Conservation (phyloP, 2,329 filamentous ascomycete genomes). For the Pseudogymnoascus sp. region DNA sequence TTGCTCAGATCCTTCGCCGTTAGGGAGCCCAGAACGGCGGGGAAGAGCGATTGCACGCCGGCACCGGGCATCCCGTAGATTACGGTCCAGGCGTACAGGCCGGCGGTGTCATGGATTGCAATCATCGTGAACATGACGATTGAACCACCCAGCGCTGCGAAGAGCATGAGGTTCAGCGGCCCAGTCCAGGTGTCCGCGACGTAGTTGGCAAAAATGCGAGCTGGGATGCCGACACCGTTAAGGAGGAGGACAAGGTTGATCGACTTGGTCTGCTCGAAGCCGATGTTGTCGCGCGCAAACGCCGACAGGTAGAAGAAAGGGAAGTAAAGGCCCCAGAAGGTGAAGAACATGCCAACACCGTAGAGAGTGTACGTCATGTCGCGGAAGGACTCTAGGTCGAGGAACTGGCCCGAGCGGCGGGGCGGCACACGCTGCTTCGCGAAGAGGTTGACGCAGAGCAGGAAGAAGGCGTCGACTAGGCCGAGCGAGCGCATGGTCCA, state of each 20-base stretch:
- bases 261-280: constrained; percentile 33
- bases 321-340: constrained; percentile 38
- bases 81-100: constrained; percentile 41
- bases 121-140: constrained; percentile 40
- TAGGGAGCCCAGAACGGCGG: constrained; percentile 40
- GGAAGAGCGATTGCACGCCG: constrained; percentile 44
- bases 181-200: constrained; percentile 42
- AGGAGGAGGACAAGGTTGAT: constrained; percentile 43
- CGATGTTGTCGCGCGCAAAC: constrained; percentile 30
- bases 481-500: constrained; percentile 40
- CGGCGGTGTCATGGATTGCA: constrained; percentile 32
- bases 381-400: constrained; percentile 37
- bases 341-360: constrained; percentile 32
- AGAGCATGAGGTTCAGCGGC: constrained; percentile 42
- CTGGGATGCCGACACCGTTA: constrained; percentile 42
- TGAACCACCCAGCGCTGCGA: constrained; percentile 30
- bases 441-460: constrained; percentile 30
- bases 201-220: constrained; percentile 38
- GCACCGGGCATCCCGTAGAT: constrained; percentile 43
- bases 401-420: constrained; percentile 32
- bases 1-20: constrained; percentile 41
- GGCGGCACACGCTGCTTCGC: constrained; percentile 34
- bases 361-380: constrained; percentile 38
- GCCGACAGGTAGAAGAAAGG: constrained; percentile 28
- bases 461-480: constrained; percentile 34